phyloP scores from a whole-genome alignment of 2,329 filamentous ascomycete species.

The Exophiala alcalophila region DNA sequence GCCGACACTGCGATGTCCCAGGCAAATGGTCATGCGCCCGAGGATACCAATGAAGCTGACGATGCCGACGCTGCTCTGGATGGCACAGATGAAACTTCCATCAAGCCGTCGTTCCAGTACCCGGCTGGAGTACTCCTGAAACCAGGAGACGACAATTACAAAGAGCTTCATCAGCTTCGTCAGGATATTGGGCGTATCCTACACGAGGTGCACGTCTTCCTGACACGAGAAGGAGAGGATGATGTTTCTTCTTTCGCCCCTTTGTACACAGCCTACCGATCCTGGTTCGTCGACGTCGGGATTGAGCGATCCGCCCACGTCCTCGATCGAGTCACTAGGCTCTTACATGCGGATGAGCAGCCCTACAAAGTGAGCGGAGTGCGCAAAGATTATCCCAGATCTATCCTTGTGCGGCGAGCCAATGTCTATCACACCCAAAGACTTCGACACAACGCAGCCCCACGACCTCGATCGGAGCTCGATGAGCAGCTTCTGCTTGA shows the following conservation, averaged over 20 bases:
- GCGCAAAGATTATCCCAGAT: constrained; percentile 86
- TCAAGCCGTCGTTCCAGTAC: constrained; percentile 84
- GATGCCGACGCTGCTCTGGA: constrained; percentile 54
- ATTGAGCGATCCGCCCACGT: constrained; percentile 94
- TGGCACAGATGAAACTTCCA: constrained; percentile 56
- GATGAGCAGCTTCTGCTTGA: constrained; percentile 83
- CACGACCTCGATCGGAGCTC: constrained; percentile 82
- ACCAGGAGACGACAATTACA: constrained; percentile 63
- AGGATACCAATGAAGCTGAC: constrained; percentile 31
- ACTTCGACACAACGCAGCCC: constrained; percentile 88
- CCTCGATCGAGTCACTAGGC: constrained; percentile 77
- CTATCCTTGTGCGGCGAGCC: constrained; percentile 85
- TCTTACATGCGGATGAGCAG: constrained; percentile 81
- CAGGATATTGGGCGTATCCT: constrained; percentile 76
- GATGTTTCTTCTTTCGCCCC: constrained; percentile 94
- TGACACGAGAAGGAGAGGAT: constrained; percentile 82
- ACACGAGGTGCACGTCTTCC: constrained; percentile 79
- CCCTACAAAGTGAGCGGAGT: constrained; percentile 94
- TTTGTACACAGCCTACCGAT: constrained; percentile 85
- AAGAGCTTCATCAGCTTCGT: constrained; percentile 74
- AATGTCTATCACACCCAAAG: constrained; percentile 93
- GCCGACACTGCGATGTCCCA: constrained; percentile 48
- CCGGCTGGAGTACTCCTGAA: constrained; percentile 80
- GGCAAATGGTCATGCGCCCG: constrained; percentile 35
- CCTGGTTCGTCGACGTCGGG: constrained; percentile 96